These are phyloP conservation scores for Chalara sp. DNA, from an alignment of 2,329 filamentous ascomycete species.

Conservation along the genomic window DNA sequence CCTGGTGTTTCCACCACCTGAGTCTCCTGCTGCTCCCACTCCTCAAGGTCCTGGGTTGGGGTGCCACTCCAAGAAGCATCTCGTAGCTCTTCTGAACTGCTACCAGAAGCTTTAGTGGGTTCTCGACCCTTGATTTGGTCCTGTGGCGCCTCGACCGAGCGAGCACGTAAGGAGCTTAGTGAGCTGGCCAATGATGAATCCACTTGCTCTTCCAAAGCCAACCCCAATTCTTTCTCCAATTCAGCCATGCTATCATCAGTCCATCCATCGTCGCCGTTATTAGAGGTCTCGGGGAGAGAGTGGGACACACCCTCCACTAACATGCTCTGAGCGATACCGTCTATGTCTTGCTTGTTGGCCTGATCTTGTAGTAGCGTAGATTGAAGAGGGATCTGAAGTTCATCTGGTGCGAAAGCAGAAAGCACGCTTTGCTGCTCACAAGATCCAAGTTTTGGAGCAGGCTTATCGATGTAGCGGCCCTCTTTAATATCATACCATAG, in stretches of 20 bases:
- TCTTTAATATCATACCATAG: slow-evolving; percentile 7
- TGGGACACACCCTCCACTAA: slow-evolving; percentile 1
- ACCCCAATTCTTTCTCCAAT: background rate
- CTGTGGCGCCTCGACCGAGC: slow-evolving; percentile 7
- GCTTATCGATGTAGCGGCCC: slow-evolving; percentile 7
- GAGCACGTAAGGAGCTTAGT: slow-evolving; percentile 5
- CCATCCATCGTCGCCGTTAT: slow-evolving; percentile 1
- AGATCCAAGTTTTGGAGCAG: slow-evolving; percentile 6
- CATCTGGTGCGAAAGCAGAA: slow-evolving; percentile 1
- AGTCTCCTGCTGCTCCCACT: slow-evolving; percentile 8
- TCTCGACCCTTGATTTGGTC: slow-evolving; percentile 14
- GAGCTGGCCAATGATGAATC: background rate
- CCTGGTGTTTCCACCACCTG: background rate
- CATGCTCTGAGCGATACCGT: slow-evolving; percentile 1
- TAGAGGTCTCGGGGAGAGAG: background rate
- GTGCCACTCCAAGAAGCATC: slow-evolving; percentile 4
- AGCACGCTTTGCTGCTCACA: slow-evolving; percentile 6
- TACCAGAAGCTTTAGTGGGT: slow-evolving; percentile 9
- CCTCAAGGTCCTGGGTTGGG: slow-evolving; percentile 7
- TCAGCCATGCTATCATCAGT: slow-evolving; percentile 5
- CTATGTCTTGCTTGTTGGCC: slow-evolving; percentile 1
- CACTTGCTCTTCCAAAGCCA: slow-evolving; percentile 1
- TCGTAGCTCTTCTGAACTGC: background rate
- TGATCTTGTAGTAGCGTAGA: slow-evolving; percentile 5
- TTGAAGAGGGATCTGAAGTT: background rate